phyloP scores from a whole-genome alignment of 78 protist genomes.

The Diacronema lutheri region DNA sequence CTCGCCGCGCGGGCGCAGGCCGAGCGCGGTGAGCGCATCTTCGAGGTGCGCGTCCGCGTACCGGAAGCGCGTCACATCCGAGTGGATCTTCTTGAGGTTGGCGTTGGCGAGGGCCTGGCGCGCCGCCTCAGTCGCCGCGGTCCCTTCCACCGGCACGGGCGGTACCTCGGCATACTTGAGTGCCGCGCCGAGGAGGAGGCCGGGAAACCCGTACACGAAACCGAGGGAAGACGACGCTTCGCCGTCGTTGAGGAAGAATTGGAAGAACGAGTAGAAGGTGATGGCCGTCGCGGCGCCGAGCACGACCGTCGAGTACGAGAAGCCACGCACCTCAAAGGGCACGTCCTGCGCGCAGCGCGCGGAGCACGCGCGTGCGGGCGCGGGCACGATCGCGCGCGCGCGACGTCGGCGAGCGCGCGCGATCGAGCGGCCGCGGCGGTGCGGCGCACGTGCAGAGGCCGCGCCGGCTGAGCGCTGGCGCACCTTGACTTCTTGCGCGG shows the following conservation, averaged over 20 bases:
- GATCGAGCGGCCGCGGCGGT: too few species aligned
- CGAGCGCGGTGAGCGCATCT: background rate
- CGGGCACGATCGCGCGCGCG: too few species aligned
- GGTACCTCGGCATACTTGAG: background rate
- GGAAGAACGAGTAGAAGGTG: background rate
- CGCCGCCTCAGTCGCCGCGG: background rate
- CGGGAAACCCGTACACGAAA: background rate
- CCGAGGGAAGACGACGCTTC: background rate
- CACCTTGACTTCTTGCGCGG: too few species aligned
- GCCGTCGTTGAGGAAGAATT: background rate
- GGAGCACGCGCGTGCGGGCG: too few species aligned
- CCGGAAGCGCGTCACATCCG: slow-evolving; percentile 11
- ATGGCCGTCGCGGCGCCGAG: background rate
- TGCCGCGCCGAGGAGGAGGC: background rate
- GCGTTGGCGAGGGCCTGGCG: background rate
- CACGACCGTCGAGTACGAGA: background rate
- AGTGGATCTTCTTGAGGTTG: background rate
- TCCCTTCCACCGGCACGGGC: background rate
- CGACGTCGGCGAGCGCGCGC: too few species aligned
- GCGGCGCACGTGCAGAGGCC: too few species aligned
- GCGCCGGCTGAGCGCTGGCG: too few species aligned
- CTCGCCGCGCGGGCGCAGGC: background rate
- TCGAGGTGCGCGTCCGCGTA: slow-evolving; percentile 1
- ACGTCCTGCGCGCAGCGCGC: background rate
- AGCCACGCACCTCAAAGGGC: background rate